Evolutionary conservation across 2,329 filamentous ascomycete genomes (phyloP), one percentile per base, ranked within the genome.

Genomic region (Aspergillus sp.): DNA sequence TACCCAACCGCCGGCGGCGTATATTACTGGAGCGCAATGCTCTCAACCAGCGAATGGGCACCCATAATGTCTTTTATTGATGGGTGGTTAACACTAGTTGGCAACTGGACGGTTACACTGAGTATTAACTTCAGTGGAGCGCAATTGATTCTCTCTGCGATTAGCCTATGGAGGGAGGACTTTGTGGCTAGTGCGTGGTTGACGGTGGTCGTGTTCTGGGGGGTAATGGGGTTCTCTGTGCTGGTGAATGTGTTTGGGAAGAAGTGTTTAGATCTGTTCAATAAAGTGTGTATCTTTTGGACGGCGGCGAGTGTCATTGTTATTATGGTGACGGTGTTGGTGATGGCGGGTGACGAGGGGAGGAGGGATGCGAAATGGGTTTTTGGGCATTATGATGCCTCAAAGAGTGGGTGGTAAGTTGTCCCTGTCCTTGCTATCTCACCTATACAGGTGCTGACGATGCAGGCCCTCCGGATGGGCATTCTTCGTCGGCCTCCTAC

Each of bases 271-370:
- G 83, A 86, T 60, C 56, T 85, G 46, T 83, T 88, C 61, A 87
- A 87, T 62, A 86, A 85, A 57, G 65, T 86, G 42, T 87, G 84
- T 63, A 86, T 87, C 46, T 85, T 81, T 62, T 88, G 84, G 84
- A 88, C 84, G 0, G 78, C 71, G 0, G 75, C 76, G 0, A 82
- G 80, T 38, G 82, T 86, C 3, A 51, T 87, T 44, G 84, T 88
- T 41, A 87, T 89, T 39, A 67, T 90, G 54, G 74, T 78, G 42
- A 80, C 78, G 0, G 60, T 85, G n/a, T 65, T 85, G 43, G 71
- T 67, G 19, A 84, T 83, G 80, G 75, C 81, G 7, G 76, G 82
- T 49, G 65, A 72, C 33, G 76, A 15, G 7, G 25, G 25, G 7
- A 25, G 74, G 51, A 71, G 82, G 27, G 77, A 73, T 50, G 84